Evolutionary conservation across 148 eudicot species (phyloP).

Genomic region (Amaranthus palmeri): DNA sequence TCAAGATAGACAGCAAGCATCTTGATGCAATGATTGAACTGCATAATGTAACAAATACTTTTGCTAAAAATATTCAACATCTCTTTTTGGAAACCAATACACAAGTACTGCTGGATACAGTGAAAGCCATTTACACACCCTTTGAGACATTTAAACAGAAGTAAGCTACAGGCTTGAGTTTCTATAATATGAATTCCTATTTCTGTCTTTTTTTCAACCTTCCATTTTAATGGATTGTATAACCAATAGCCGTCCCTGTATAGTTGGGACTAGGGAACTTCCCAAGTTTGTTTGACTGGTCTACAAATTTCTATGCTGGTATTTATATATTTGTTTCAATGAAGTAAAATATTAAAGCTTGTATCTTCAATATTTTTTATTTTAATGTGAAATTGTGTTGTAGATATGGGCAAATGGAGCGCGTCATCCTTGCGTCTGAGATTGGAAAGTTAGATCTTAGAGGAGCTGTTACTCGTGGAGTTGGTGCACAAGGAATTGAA

Average conservation of each 20-base stretch:
- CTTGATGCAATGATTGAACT: constrained; percentile 82
- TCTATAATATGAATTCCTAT: neutral
- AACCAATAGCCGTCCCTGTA: too few species aligned
- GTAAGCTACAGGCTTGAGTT: constrained; percentile 31
- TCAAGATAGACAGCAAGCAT: constrained; percentile 75
- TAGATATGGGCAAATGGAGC: constrained; percentile 97
- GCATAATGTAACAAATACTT: constrained; percentile 77
- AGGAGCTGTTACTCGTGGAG: constrained; percentile 84
- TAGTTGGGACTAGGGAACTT: neutral
- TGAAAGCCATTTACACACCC: constrained; percentile 81
- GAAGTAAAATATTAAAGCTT: neutral
- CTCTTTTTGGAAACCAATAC: constrained; percentile 73
- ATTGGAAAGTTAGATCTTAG: constrained; percentile 78
- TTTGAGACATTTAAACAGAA: constrained; percentile 81
- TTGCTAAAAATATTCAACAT: constrained; percentile 88
- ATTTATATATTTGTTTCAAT: neutral
- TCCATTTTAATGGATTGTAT: constrained; percentile 7
- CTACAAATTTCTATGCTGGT: neutral
- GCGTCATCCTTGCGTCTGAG: constrained; percentile 72
- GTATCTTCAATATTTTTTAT: neutral
- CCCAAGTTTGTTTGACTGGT: neutral
- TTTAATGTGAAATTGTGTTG: neutral
- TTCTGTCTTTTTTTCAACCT: neutral
- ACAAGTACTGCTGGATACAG: constrained; percentile 54
- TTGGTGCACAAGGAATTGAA: constrained; percentile 94